Evolutionary conservation across 345 rosid genomes (phyloP).

Genomic region (Melaleuca quinquenervia): DNA sequence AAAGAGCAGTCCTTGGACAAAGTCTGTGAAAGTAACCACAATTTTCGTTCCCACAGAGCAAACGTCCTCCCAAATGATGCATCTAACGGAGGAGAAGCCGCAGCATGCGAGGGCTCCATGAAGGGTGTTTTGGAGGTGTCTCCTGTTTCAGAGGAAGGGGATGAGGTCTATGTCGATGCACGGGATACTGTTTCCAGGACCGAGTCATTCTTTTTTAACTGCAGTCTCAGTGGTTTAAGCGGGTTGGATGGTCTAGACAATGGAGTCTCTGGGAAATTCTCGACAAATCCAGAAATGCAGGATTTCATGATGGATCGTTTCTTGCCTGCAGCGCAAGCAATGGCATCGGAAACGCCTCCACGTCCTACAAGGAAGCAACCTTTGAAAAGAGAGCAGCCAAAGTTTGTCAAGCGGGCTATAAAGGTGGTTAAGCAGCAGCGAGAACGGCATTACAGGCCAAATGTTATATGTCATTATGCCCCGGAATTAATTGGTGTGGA

Average conservation of each 20-base stretch:
- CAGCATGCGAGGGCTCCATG: conserved; percentile 1
- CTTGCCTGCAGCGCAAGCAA: conserved; percentile 85
- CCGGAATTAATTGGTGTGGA: conserved; percentile 16
- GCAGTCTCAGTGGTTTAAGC: conserved; percentile 10
- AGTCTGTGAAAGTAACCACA: conserved; percentile 4
- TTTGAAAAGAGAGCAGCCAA: conserved; percentile 18
- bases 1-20: conserved; percentile 12
- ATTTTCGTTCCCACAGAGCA: neutral
- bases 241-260: conserved; percentile 17
- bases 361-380: conserved; percentile 38
- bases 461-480: conserved; percentile 10
- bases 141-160: neutral
- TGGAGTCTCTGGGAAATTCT: conserved; percentile 35
- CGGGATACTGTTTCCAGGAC: neutral
- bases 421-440: conserved; percentile 19
- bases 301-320: conserved; percentile 89
- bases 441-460: conserved; percentile 10
- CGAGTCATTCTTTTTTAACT: conserved; percentile 11
- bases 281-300: conserved; percentile 36
- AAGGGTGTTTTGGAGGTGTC: neutral
- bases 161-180: conserved; percentile 5
- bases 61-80: neutral
- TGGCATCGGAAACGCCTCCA: conserved; percentile 61
- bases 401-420: conserved; percentile 10
- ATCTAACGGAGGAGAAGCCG: neutral